A percentile compares a stretch with the other conserved stretches of the same genome.
phyloP scores from a whole-genome alignment of 23 red algal species.

The Pyropia yezoensis region DNA sequence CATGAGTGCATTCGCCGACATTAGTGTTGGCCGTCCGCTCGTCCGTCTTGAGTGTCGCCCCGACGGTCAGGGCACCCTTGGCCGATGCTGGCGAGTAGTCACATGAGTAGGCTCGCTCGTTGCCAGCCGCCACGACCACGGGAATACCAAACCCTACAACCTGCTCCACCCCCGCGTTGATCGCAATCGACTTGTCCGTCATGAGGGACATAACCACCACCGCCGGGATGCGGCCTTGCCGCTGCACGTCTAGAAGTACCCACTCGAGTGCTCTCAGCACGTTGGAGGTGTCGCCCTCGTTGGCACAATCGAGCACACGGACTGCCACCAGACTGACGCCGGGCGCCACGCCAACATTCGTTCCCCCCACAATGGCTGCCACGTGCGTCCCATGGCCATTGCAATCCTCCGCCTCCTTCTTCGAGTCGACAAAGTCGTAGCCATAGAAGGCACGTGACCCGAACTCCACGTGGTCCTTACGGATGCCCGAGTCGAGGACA shows the following conservation, averaged over 20 bases:
- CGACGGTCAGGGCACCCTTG: slow-evolving; percentile 23
- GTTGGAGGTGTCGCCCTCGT: slow-evolving; percentile 19
- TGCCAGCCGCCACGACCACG: slow-evolving; percentile 43
- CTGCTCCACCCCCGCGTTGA: slow-evolving; percentile 18
- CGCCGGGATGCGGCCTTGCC: slow-evolving; percentile 12
- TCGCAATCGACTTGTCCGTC: slow-evolving; percentile 7
- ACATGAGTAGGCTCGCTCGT: slow-evolving; percentile 25
- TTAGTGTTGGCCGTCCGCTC: slow-evolving; percentile 27
- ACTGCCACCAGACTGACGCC: slow-evolving; percentile 37
- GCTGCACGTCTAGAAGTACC: slow-evolving; percentile 13
- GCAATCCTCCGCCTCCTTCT: slow-evolving; percentile 17
- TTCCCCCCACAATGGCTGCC: slow-evolving; percentile 31
- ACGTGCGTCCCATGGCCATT: slow-evolving; percentile 76
- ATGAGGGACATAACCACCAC: slow-evolving; percentile 24
- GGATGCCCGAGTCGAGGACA: slow-evolving; percentile 53
- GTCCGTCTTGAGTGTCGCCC: slow-evolving; percentile 18
- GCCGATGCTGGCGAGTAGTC: slow-evolving; percentile 34
- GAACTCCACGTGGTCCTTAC: slow-evolving; percentile 38
- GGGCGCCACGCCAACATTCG: slow-evolving; percentile 34
- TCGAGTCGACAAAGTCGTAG: slow-evolving; percentile 33
- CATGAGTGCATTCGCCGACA: slow-evolving; percentile 32
- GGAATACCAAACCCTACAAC: slow-evolving; percentile 25
- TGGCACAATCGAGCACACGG: slow-evolving; percentile 30
- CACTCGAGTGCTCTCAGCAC: slow-evolving; percentile 32
- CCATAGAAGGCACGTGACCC: slow-evolving; percentile 16